Evolutionary conservation across 106 monocot genomes (phyloP), one percentile per base, ranked within the genome.

Genomic region (Platanthera zijinensis): DNA sequence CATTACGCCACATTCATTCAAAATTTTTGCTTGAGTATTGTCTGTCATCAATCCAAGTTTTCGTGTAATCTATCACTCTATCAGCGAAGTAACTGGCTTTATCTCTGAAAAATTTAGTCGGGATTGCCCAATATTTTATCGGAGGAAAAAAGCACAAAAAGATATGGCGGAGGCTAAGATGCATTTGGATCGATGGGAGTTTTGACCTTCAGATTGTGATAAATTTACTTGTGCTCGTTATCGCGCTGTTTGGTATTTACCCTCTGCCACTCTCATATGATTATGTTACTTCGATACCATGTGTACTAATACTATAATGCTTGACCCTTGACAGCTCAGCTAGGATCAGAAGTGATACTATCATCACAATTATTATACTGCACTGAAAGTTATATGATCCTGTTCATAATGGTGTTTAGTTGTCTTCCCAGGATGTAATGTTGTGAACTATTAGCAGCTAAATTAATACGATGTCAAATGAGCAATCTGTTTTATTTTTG

Each of bases 111-210:
- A 14, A 22, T 10, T 25, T 71, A 99, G 97, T 80, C 97, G 94
- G 39, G 97, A 99, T 77, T 99, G 97, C 77, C 97, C 97, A 13
- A 99, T 99, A 22, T 99, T 99, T 74, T 99, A 99, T 77, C 84
- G 97, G 51, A 86, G 97, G 70, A 99, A 92, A 74, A 99, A 99
- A 80, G 97, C 94, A 39, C 97, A 99, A 52, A 99, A 99, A 75
- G 97, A 99, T 82, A 99, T 99, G 91, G 94, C 94, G 64, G 97
- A 94, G 86, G 97, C 97, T 72, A 99, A 86, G 74, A 50, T 62
- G 51, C 97, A 99, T 51, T 81, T 99, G 25, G 94, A 94, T 48
- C 84, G 97, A 30, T 99, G 97, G 94, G 84, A 80, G 59, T 92
- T 94, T 63, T 99, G 84, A 91, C 56, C 22, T 11, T 22, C 11